Base-by-base conservation (phyloP, 2,329 filamentous ascomycete genomes). In the Apiospora rasikravindrae region DNA sequence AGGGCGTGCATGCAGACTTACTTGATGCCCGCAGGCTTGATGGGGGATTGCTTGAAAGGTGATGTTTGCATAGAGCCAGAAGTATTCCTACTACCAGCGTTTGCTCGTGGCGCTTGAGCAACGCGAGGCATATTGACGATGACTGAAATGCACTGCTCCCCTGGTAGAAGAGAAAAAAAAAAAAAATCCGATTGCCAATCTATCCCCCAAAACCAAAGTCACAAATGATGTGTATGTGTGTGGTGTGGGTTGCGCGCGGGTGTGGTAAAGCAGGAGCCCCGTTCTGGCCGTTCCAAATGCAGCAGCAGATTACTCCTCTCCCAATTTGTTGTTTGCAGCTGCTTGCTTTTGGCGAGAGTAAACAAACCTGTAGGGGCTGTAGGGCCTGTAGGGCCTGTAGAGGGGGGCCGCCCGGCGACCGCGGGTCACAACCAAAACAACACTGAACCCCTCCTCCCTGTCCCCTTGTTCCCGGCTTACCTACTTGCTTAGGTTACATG, bases 71-170 rank as follows among this genome's bases (percentile, higher is more conserved):
- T 77, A 24, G 86, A 85, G 71, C 84, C 85, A 45, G 87, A 86
- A 24, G 84, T 83, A 53, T 83, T 82, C 80, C 85, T 85, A 78
- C 81, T 83, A 70, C 79, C 82, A 77, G 80, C 84, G 77, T 84
- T 86, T 70, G 85, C 81, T 75, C 88, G 88, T 75, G 87, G 85
- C 45, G 81, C 83, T 78, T 90, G 87, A 72, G 88, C 86, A 75
- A 90, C 88, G 78, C 88, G 88, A 84, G 88, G 86, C 88, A 90
- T 90, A 72, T 68, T 68, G 40, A 45, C 57, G 33, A 64, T 64
- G 57, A 10, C 33, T 64, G 22, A 13, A 64, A 14, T 64, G 57
- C 57, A n/a, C 57, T n/a, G 57, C 57, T 64, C 10, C 57, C 33
- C 57, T n/a, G 29, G 22, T 24, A 29, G 1, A 49, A 8, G 47